A percentile compares a stretch with the other conserved stretches of the same genome.
Conservation (phyloP, 768 basidiomycete species). For the Gyrodon lividus region DNA sequence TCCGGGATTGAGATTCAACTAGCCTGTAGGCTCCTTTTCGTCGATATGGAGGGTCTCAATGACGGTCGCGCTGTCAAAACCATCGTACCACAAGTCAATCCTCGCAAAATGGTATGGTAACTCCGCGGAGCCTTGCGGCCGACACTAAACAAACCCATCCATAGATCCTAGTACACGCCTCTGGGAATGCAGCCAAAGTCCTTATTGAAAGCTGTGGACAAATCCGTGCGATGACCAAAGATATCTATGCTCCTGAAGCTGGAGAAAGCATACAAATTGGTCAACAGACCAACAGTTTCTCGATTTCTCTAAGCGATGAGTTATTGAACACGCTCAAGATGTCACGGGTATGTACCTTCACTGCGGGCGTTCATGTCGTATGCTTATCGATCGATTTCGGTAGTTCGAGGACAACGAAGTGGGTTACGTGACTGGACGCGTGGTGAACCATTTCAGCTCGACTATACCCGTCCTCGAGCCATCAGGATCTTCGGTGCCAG, state of each 20-base stretch:
- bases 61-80: slow-evolving; percentile 97
- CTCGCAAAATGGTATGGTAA: slow-evolving; percentile 80
- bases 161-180: slow-evolving; percentile 88
- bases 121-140: no score
- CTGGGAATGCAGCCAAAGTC: slow-evolving; percentile 59
- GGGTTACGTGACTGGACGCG: slow-evolving; percentile 86
- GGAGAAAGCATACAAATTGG: slow-evolving; percentile 89
- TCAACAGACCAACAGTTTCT: slow-evolving; percentile 93
- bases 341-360: slow-evolving; percentile 67
- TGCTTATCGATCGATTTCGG: slow-evolving; percentile 4
- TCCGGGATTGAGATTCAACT: slow-evolving; percentile 76
- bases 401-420: slow-evolving; percentile 99
- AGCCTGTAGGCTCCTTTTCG: slow-evolving; percentile 82
- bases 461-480: slow-evolving; percentile 89
- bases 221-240: slow-evolving; percentile 88
- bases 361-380: background rate
- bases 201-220: slow-evolving; percentile 80
- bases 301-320: slow-evolving; percentile 90
- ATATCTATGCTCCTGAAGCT: slow-evolving; percentile 76
- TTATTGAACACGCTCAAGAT: slow-evolving; percentile 76
- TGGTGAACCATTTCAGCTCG: slow-evolving; percentile 80
- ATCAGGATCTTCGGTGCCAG: slow-evolving; percentile 34
- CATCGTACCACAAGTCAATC: slow-evolving; percentile 94
- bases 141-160: background rate
- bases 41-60: slow-evolving; percentile 95